These are phyloP conservation scores for Chaetomium strumarium DNA, from an alignment of 2,329 filamentous ascomycete genomes.

Conservation along the genomic window DNA sequence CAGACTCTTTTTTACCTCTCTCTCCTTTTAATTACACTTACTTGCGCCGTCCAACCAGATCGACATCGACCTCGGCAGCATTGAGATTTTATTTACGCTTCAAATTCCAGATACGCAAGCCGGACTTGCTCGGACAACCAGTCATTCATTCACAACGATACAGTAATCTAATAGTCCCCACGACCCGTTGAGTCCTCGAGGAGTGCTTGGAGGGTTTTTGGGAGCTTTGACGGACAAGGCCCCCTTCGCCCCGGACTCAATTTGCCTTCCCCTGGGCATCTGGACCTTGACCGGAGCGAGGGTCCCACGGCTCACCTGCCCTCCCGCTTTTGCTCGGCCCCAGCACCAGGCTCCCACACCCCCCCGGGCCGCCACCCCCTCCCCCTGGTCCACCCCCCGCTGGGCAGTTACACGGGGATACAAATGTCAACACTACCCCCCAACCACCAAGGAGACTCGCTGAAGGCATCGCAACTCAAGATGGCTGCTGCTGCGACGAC, in stretches of 20 bases:
- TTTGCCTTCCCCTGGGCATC: constrained; percentile 29
- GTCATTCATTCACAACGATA: constrained; percentile 40
- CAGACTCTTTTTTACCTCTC: constrained; percentile 31
- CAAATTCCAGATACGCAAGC: constrained; percentile 46
- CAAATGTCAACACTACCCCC: constrained; percentile 64
- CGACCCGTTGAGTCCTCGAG: constrained; percentile 20
- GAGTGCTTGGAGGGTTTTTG: constrained; percentile 29
- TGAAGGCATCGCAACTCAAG: constrained; percentile 46
- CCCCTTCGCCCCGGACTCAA: constrained; percentile 5
- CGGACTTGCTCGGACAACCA: constrained; percentile 51
- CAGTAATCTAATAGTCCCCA: constrained; percentile 26
- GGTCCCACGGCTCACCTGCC: constrained; percentile 26
- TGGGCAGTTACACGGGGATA: constrained; percentile 41
- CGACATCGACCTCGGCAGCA: constrained; percentile 18
- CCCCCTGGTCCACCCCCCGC: constrained; percentile 28
- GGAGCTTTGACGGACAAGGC: constrained; percentile 13
- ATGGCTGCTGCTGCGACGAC: constrained; percentile 50
- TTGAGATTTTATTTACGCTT: constrained; percentile 15
- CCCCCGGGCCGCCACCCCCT: constrained; percentile 15
- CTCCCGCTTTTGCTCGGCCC: constrained; percentile 41
- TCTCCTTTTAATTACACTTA: constrained; percentile 29
- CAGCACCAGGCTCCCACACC: constrained; percentile 26
- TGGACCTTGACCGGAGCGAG: constrained; percentile 31
- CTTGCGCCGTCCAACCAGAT: constrained; percentile 29
- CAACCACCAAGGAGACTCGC: constrained; percentile 48